A percentile compares a stretch with the other conserved stretches of the same genome.
Evolutionary conservation across 2,329 filamentous ascomycete species (phyloP).

Genomic region (Rhexocercosporidium sp.): DNA sequence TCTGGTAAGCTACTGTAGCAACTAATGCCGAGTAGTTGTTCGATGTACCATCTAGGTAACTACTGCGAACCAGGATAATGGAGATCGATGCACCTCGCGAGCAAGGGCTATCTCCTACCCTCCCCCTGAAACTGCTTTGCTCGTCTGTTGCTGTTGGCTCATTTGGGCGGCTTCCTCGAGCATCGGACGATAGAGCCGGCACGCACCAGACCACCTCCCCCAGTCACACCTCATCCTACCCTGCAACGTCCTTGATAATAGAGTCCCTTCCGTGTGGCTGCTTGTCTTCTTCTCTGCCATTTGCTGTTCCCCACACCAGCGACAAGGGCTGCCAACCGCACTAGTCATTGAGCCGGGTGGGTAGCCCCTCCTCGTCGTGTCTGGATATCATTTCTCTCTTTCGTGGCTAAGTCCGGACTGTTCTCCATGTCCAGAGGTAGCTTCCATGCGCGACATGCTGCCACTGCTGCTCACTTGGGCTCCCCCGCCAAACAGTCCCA

Average conservation of each 20-base stretch:
- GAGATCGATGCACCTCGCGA: conserved; percentile 39
- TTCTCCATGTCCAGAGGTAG: conserved; percentile 24
- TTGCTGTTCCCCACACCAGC: conserved; percentile 36
- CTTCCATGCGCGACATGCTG: conserved; percentile 21
- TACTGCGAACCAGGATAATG: conserved; percentile 11
- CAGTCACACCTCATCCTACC: conserved; percentile 41
- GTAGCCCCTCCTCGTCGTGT: conserved; percentile 24
- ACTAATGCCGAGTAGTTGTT: conserved; percentile 9
- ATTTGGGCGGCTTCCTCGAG: conserved; percentile 37
- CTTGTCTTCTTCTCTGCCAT: conserved; percentile 35
- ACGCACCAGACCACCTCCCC: conserved; percentile 30
- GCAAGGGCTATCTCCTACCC: conserved; percentile 18
- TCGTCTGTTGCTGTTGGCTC: conserved; percentile 29
- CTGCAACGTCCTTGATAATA: conserved; percentile 39
- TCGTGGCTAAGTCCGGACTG: conserved; percentile 33
- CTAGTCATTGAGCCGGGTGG: conserved; percentile 38
- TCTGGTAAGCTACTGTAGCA: conserved; percentile 7
- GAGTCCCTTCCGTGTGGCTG: conserved; percentile 32
- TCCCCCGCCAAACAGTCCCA: conserved; percentile 12
- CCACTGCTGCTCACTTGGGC: conserved; percentile 12
- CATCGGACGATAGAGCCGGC: conserved; percentile 43
- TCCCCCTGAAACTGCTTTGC: conserved; percentile 15
- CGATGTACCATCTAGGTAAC: conserved; percentile 25
- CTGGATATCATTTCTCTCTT: conserved; percentile 29
- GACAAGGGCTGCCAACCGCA: conserved; percentile 31